Evolutionary conservation across 257 asterid genomes (phyloP), one percentile per base, ranked within the genome.

Genomic region (Nicotiana benthamiana): DNA sequence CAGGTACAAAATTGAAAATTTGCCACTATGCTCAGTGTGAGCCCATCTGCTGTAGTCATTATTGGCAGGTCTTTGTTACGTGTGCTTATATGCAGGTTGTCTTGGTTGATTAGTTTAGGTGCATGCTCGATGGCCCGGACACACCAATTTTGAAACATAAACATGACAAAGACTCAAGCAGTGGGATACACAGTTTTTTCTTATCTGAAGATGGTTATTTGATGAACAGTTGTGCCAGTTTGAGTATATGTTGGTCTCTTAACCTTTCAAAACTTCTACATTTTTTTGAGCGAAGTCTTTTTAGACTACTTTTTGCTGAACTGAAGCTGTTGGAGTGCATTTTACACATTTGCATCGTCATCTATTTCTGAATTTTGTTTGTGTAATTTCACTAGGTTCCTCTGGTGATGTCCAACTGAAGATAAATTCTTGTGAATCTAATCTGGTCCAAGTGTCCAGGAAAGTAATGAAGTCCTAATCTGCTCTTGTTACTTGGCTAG

Each of bases 401-500:
- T 70, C 77, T 70, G 4, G 48, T 43, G 60, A 24, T 46, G 60
- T 46, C 78, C 24, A 6, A 27, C 78, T 72, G 36, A 43, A 22
- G 40, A 72, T 72, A 72, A 46, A 46, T 46, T 72, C 78, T 60
- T 72, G 77, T 70, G 57, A 72, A 22, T 22, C 22, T 48, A 72
- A 43, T 24, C 9, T 72, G 16, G 24, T 22, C 61, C 61, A 48
- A 24, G 43, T 0, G 40, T 46, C 61, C 24, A 72, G 51, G 26
- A 46, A 48, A 26, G 15, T 46, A 72, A 22, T 72, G 61, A 46
- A 48, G 2, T 48, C 77, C 61, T 72, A 48, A 72, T 72, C 16
- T 7, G 61, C 24, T 9, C 9, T 8, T 24, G 22, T 18, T 46
- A 43, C 78, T 15, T 24, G 63, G 64, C 68, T 86, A 96, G 99